These are phyloP conservation scores for Phytophthora citricola DNA, from an alignment of 352 stramenopile species.

Conservation along the genomic window DNA sequence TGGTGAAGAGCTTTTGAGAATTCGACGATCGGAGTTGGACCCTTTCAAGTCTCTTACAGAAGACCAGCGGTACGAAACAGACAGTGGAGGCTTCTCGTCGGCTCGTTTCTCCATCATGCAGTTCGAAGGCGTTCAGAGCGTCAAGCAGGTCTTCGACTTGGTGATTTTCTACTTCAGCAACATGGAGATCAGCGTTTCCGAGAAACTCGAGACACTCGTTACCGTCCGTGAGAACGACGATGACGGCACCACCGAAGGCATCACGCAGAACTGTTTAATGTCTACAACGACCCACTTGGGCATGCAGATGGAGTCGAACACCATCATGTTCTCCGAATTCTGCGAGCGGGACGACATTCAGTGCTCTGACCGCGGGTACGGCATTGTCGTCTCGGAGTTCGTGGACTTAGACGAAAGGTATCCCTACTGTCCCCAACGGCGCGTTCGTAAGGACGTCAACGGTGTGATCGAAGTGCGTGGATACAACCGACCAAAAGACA, in stretches of 20 bases:
- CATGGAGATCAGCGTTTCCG: conserved; percentile 67
- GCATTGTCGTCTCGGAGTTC: conserved; percentile 38
- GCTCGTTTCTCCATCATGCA: conserved; percentile 60
- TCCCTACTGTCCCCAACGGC: conserved; percentile 29
- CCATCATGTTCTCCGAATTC: conserved; percentile 44
- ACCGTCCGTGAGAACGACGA: conserved; percentile 60
- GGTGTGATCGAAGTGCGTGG: conserved; percentile 33
- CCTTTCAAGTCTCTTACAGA: conserved; percentile 36
- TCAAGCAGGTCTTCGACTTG: conserved; percentile 59
- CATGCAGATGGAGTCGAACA: conserved; percentile 52
- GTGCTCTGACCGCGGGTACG: conserved; percentile 26
- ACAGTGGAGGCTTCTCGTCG: conserved; percentile 50
- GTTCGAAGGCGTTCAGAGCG: conserved; percentile 43
- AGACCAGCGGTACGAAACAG: conserved; percentile 55
- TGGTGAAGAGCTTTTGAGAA: conserved; percentile 41
- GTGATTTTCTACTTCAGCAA: conserved; percentile 61
- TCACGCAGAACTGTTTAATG: conserved; percentile 47
- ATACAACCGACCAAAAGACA: conserved; percentile 19
- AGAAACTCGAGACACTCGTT: conserved; percentile 51
- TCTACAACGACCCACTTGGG: conserved; percentile 36
- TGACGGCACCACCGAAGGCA: conserved; percentile 17
- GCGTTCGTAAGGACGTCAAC: conserved; percentile 40
- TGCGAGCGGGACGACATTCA: conserved; percentile 27
- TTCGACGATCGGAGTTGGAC: conserved; percentile 28
- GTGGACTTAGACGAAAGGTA: conserved; percentile 40